A percentile compares a stretch with the other conserved stretches of the same genome.
phyloP scores from a whole-genome alignment of 116 monocot species.

The Phalaenopsis hybrid region DNA sequence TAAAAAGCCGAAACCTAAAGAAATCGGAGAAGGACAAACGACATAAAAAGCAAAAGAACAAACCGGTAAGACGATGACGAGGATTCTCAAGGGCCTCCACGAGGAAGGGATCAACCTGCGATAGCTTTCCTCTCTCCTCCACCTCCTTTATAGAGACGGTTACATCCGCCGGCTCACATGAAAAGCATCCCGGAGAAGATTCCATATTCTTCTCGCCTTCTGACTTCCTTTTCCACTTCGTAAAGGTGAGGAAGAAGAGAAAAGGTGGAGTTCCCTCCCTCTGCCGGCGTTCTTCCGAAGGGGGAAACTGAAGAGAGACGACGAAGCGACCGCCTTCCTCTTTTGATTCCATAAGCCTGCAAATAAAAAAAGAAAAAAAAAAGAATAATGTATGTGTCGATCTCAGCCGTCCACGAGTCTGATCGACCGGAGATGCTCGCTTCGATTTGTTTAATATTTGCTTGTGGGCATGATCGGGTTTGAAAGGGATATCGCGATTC shows the following conservation, averaged over 20 bases:
- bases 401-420: not conserved
- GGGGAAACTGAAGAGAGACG: not conserved
- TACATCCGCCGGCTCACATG: slow-evolving; percentile 9
- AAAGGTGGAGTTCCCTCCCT: not conserved
- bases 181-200: not conserved
- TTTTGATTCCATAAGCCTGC: not conserved
- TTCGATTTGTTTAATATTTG: no score
- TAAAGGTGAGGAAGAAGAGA: not conserved
- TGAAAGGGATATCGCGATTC: no score
- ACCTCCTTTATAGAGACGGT: not conserved
- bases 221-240: not conserved
- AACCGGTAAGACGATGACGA: slow-evolving; percentile 30
- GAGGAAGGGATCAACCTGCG: slow-evolving; percentile 27
- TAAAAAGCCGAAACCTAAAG: not conserved
- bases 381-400: not conserved
- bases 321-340: not conserved
- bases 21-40: not conserved
- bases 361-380: not conserved
- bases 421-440: not conserved
- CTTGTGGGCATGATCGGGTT: no score
- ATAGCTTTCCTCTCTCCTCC: not conserved
- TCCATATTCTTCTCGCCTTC: not conserved
- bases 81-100: slow-evolving; percentile 37
- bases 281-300: not conserved
- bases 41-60: not conserved